Percentiles rank a stretch among this genome's conserved stretches.
Evolutionary conservation across 768 basidiomycete species (phyloP).

Genomic region (Suillus bovinus): DNA sequence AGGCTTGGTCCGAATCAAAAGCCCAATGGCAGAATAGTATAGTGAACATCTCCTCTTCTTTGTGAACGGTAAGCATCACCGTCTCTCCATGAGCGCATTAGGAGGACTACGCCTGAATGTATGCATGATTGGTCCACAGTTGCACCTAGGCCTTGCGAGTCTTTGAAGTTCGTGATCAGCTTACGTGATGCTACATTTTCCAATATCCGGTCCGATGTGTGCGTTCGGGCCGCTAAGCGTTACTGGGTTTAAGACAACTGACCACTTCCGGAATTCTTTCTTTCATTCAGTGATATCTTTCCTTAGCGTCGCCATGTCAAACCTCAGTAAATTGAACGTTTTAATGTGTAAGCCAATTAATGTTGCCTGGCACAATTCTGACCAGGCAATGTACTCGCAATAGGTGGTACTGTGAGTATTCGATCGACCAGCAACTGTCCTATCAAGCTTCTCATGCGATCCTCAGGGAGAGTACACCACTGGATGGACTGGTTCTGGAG

Average conservation of each 20-base stretch:
- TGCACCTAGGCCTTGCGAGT: conserved; percentile 10
- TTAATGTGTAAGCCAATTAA: conserved; percentile 66
- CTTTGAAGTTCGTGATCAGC: not conserved
- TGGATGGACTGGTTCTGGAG: conserved; percentile 91
- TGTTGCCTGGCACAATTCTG: not conserved
- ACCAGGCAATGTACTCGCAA: conserved; percentile 13
- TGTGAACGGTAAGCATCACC: not conserved
- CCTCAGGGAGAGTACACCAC: conserved; percentile 87
- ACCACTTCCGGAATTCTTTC: not conserved
- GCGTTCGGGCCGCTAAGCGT: conserved; percentile 9
- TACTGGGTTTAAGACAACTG: not conserved
- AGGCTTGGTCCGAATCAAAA: not conserved
- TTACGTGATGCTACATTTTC: not conserved
- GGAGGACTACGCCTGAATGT: not conserved
- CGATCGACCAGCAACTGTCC: not conserved
- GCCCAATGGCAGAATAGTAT: not conserved
- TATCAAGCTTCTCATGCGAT: not conserved
- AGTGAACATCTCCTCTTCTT: not conserved
- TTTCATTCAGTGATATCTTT: not conserved
- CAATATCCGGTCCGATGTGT: conserved; percentile 6
- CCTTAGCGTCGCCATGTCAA: conserved; percentile 38
- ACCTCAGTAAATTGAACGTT: conserved; percentile 58
- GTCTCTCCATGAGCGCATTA: not conserved
- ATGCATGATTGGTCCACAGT: conserved; percentile 10
- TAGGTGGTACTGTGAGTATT: conserved; percentile 48